Base-by-base conservation (phyloP, 2,329 filamentous ascomycete genomes). In the Trichophyton rubrum region DNA sequence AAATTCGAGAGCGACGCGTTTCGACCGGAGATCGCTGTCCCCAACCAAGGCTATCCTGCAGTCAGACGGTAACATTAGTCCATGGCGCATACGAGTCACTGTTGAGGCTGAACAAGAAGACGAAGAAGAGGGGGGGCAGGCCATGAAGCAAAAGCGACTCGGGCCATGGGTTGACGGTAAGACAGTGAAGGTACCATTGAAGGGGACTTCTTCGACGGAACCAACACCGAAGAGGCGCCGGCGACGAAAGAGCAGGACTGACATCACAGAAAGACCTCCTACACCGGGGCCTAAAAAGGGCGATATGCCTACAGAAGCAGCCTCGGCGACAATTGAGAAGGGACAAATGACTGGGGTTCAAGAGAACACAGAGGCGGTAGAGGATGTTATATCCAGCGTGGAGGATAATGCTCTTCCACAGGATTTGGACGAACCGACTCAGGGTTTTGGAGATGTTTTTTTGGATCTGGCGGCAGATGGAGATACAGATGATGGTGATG, bases 1-100 rank as follows among this genome's bases (percentile, higher is more conserved):
- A 3, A 73, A 74, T 3, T 65, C 62, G 64, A 65, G 55, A 66
- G 69, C 53, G 61, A 67, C 45, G 70, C 72, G 3, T 15, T 59
- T 60, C 15, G 53, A 41, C 45, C 59, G 58, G 17, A 61, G 45
- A 45, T 62, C 60, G 17, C 59, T 71, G 38, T 76, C 74, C 13
- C 74, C 74, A 11, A 69, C 72, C n/a, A 76, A 75, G 49, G 62
- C 62, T 11, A 62, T 62, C 53, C 61, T 67, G 1, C 68, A 69
- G 49, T 65, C 68, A 9, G 73, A 74, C 7, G 72, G 70, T 6
- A 75, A 75, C 67, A 66, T 74, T 13, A 78, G 75, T 64, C 76
- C 76, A 30, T 78, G 76, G 76, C 73, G 75, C 60, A 78, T 78
- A 61, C 71, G 74, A 51, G 75, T 78, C 24, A 78, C 76, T 0